Conservation (phyloP, 73 alveolate species). For the Paramecium octaurelia region DNA sequence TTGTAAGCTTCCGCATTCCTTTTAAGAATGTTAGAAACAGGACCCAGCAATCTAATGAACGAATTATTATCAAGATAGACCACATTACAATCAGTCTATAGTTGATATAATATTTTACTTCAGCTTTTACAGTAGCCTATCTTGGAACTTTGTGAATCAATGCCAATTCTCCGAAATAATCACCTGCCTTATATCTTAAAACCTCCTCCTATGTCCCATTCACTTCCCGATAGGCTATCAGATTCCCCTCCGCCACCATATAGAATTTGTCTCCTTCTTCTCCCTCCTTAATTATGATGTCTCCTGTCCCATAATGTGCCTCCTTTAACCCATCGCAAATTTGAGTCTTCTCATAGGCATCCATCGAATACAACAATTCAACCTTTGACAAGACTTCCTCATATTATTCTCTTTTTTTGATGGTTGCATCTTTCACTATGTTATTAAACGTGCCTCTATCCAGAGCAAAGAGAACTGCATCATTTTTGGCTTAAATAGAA, state of each 20-base stretch:
- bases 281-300: constrained; percentile 72
- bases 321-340: constrained; percentile 87
- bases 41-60: constrained; percentile 72
- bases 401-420: constrained; percentile 85
- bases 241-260: constrained; percentile 79
- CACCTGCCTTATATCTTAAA: constrained; percentile 80
- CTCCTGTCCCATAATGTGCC: constrained; percentile 69
- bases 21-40: constrained; percentile 70
- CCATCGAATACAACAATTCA: constrained; percentile 79
- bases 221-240: constrained; percentile 76
- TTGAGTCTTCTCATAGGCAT: constrained; percentile 80
- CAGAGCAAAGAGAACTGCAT: constrained; percentile 70
- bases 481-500: constrained; percentile 69
- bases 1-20: constrained; percentile 71
- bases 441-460: constrained; percentile 79
- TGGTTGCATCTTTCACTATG: constrained; percentile 81
- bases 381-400: constrained; percentile 79
- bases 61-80: constrained; percentile 67
- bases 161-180: constrained; percentile 96
- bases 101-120: constrained; percentile 1
- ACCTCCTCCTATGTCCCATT: constrained; percentile 80
- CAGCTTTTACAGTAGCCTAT: constrained; percentile 89
- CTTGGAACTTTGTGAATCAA: constrained; percentile 89
- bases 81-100: constrained; percentile 70
- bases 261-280: constrained; percentile 75